Conservation (phyloP, 2,329 filamentous ascomycete genomes). For the Fusarium sp. region DNA sequence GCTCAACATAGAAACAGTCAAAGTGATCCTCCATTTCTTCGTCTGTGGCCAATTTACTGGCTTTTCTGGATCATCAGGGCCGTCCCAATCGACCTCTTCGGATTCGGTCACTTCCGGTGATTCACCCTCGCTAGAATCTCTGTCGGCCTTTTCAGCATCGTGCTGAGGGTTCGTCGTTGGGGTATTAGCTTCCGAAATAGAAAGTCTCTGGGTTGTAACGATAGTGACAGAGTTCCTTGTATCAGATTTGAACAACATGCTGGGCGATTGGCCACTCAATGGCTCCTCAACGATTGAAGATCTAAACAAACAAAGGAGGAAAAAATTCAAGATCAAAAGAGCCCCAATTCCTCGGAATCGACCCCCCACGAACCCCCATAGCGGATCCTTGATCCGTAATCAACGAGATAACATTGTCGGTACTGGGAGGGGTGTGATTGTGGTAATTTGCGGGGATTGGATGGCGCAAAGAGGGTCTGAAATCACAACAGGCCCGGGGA, state of each 20-base stretch:
- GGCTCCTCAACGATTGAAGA: background rate
- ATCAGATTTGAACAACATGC: background rate
- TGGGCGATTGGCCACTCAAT: background rate
- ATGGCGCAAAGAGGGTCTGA: slow-evolving; percentile 11
- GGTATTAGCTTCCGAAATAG: background rate
- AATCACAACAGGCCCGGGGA: background rate
- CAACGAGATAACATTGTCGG: background rate
- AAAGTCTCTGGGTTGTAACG: background rate
- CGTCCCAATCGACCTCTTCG: slow-evolving; percentile 12
- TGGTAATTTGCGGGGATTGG: slow-evolving; percentile 1
- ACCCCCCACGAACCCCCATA: background rate
- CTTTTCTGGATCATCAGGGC: slow-evolving; percentile 19
- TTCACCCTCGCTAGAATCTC: background rate
- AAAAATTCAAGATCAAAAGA: background rate
- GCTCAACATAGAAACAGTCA: slow-evolving; percentile 13
- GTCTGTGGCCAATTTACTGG: slow-evolving; percentile 22
- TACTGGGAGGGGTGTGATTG: slow-evolving; percentile 1
- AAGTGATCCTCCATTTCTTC: slow-evolving; percentile 20
- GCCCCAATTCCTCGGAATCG: background rate
- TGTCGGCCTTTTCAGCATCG: background rate
- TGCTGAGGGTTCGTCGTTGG: background rate
- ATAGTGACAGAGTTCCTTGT: background rate
- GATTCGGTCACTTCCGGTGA: background rate
- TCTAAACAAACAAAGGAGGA: background rate
- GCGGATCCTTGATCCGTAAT: slow-evolving; percentile 3